Conservation (phyloP, 495 filamentous ascomycete species). For the Xeromyces bisporus region DNA sequence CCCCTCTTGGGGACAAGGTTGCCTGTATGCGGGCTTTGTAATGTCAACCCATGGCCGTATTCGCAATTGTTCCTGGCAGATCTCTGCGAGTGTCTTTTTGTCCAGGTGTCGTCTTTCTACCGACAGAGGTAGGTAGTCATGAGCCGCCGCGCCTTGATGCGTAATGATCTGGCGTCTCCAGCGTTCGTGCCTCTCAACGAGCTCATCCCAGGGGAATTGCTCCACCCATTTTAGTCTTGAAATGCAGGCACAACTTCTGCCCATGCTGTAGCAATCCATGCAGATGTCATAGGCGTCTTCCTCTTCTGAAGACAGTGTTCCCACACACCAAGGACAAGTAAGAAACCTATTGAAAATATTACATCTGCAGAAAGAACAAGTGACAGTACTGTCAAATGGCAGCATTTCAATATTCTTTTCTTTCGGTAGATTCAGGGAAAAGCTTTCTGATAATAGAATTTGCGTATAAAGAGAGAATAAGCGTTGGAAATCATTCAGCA, state of each 20-base stretch:
- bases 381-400: conserved; percentile 71
- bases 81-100: conserved; percentile 67
- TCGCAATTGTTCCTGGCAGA: conserved; percentile 76
- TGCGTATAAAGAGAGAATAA: conserved; percentile 61
- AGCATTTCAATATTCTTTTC: conserved; percentile 54
- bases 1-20: conserved; percentile 4
- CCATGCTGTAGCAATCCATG: conserved; percentile 93
- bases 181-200: conserved; percentile 58
- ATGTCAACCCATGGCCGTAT: conserved; percentile 48
- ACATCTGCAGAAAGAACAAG: conserved; percentile 86
- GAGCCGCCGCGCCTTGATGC: conserved; percentile 41
- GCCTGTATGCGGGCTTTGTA: conserved; percentile 20
- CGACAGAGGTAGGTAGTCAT: conserved; percentile 43
- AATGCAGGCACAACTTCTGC: conserved; percentile 74
- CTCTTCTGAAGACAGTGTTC: conserved; percentile 35
- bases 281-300: conserved; percentile 85
- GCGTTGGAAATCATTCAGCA: conserved; percentile 60
- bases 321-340: conserved; percentile 65
- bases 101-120: conserved; percentile 42
- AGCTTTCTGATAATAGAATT: conserved; percentile 72
- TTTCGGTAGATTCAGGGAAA: conserved; percentile 40
- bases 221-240: conserved; percentile 80
- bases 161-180: conserved; percentile 65
- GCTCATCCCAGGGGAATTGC: conserved; percentile 69
- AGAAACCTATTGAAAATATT: conserved; percentile 97